Evolutionary conservation across 2,329 filamentous ascomycete genomes (phyloP), one percentile per base, ranked within the genome.

Genomic region (Talaromyces sp.): DNA sequence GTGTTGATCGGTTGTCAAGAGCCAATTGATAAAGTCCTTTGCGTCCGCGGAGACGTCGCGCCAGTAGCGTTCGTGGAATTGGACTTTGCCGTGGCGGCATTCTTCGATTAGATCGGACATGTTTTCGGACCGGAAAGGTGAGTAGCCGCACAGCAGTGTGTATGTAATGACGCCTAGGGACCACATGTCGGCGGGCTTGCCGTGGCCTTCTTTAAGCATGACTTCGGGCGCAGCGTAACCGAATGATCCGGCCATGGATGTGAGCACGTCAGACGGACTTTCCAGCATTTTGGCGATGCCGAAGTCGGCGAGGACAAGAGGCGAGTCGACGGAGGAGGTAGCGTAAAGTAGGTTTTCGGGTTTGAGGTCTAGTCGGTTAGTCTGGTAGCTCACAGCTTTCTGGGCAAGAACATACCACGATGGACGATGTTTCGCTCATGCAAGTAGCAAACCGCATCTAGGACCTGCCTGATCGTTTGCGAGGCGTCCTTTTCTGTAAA

Each of bases 161-260:
- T 99, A 99, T 49, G 95, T 98, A 74, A 99, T 99, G 73, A 99
- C 95, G 68, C 95, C 95, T 80, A 99, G 86, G 3, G 95, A 98
- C 95, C 95, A 99, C 92, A 99, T 97, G 76, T 99, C 95, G 39
- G 98, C 95, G 4, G 95, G 92, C 80, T 98, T 99, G 76, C 95
- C 95, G 77, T 99, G 96, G 22, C 95, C 95, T 75, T 92, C 89
- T 84, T 97, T 97, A 69, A 97, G 85, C 95, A 99, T 99, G 66
- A 99, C 93, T 78, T 99, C 95, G 9, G 95, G 95, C 1, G 95
- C 95, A 22, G 95, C 95, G 74, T 99, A 99, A 63, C 95, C 95
- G 75, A 99, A 98, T 0, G 95, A 98, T 50, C 95, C 95, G 50
- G 95, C 95, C 95, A 99, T 99, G 60, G 93, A 98, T 70, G 93